Conservation (phyloP, 2,329 filamentous ascomycete species). For the Eurotiales sp. region DNA sequence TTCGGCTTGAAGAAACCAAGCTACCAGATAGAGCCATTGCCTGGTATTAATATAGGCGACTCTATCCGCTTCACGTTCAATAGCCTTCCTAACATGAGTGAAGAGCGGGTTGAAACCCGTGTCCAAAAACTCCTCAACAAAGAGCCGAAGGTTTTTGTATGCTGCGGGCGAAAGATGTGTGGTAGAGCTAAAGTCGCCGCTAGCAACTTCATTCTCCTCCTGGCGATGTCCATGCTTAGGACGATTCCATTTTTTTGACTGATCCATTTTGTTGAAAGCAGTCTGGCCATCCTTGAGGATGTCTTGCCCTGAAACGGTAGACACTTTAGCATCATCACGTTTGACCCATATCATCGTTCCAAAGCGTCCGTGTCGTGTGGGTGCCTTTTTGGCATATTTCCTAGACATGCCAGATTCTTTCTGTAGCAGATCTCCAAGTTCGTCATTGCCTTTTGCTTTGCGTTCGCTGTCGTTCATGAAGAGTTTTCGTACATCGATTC, state of each 20-base stretch:
- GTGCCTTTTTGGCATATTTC: slow-evolving; percentile 70
- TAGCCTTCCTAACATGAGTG: slow-evolving; percentile 76
- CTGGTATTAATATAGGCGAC: slow-evolving; percentile 71
- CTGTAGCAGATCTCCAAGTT: slow-evolving; percentile 69
- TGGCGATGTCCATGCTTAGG: slow-evolving; percentile 62
- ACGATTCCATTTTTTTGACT: slow-evolving; percentile 83
- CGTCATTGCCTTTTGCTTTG: slow-evolving; percentile 64
- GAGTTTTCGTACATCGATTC: slow-evolving; percentile 75
- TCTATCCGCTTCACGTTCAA: slow-evolving; percentile 84
- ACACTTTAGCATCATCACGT: slow-evolving; percentile 76
- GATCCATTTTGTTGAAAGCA: slow-evolving; percentile 84
- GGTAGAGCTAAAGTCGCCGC: slow-evolving; percentile 71
- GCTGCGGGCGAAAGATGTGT: slow-evolving; percentile 68
- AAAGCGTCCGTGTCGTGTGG: slow-evolving; percentile 87
- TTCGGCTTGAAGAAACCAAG: slow-evolving; percentile 90
- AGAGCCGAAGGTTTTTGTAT: slow-evolving; percentile 71
- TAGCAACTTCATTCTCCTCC: slow-evolving; percentile 55
- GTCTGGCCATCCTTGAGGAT: slow-evolving; percentile 69
- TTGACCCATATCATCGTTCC: slow-evolving; percentile 98
- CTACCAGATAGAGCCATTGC: slow-evolving; percentile 88
- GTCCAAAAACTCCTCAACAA: slow-evolving; percentile 91
- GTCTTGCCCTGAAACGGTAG: slow-evolving; percentile 84
- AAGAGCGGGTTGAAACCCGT: slow-evolving; percentile 93
- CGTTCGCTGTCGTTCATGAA: slow-evolving; percentile 78
- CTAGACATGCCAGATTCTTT: slow-evolving; percentile 83